Evolutionary conservation across 495 filamentous ascomycete species (phyloP), one percentile per base, ranked within the genome.

Genomic region (Penicillium pulvis): DNA sequence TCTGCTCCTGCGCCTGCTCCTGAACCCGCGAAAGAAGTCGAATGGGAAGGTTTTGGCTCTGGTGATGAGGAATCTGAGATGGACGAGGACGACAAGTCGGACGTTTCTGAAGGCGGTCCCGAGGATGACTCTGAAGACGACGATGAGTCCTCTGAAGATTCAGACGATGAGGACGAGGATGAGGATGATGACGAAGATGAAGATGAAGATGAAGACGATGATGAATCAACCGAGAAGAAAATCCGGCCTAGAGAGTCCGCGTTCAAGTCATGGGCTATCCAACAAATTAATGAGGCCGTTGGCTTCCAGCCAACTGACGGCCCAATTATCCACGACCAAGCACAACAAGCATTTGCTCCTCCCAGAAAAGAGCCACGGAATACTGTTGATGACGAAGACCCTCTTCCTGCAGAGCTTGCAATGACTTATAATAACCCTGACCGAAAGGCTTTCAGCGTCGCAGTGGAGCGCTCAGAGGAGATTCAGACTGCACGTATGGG

Each of bases 221-320:
- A 71, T 42, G 75, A 79, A 19, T 67, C 80, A 24, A 76, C 79
- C 45, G 49, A 53, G 26, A 50, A 41, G 35, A 71, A 62, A 55
- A 75, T 70, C 64, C 80, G 59, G 65, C 81, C 69, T 74, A 70
- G 78, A 55, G 65, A 76, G 28, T 81, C 87, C 20, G 91, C 92
- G n/a, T 98, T 98, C 80, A 97, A 97, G 73, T 80, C 85, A 12
- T 98, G 94, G 94, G 94, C 95, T 14, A 85, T 85, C 28, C 85
- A 90, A 60, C 89, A 92, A 69, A 84, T 92, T 51, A 95, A 96
- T 66, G 84, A 91, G 61, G 86, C 87, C 31, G 64, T 87, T 19
- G 85, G 83, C 11, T 88, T 88, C 65, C 77, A 74, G 9, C 85
- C 86, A 17, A 75, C 77, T 17, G 64, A 69, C 6, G 71, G 57